A percentile compares a stretch with the other conserved stretches of the same genome.
Conservation (phyloP, 2,329 filamentous ascomycete genomes). For the Penicillium sp. region DNA sequence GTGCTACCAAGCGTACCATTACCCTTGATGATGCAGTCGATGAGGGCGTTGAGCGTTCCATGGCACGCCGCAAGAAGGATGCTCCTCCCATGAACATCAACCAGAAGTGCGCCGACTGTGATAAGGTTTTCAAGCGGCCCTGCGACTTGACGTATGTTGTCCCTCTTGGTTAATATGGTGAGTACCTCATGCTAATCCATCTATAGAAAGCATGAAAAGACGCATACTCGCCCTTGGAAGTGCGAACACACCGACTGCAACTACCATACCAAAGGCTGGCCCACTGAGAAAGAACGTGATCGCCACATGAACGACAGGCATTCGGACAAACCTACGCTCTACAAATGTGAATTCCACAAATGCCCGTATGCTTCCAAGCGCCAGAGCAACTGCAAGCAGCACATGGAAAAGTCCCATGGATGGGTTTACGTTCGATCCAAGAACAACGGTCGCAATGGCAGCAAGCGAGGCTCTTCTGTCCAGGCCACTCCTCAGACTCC, state of each 20-base stretch:
- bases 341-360: slow-evolving; percentile 75
- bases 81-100: slow-evolving; percentile 80
- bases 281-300: slow-evolving; percentile 95
- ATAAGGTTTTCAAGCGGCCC: slow-evolving; percentile 92
- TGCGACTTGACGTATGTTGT: slow-evolving; percentile 73
- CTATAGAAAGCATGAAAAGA: slow-evolving; percentile 87
- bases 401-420: slow-evolving; percentile 95
- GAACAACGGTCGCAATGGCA: slow-evolving; percentile 72
- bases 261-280: slow-evolving; percentile 86
- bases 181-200: slow-evolving; percentile 8
- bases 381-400: slow-evolving; percentile 95
- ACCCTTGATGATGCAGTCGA: slow-evolving; percentile 59
- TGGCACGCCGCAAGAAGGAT: slow-evolving; percentile 94
- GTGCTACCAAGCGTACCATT: slow-evolving; percentile 53
- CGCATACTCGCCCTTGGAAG: slow-evolving; percentile 94
- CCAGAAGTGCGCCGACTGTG: slow-evolving; percentile 78
- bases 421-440: slow-evolving; percentile 92
- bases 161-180: background rate
- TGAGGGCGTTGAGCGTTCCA: slow-evolving; percentile 84
- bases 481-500: slow-evolving; percentile 59
- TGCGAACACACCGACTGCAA: slow-evolving; percentile 81
- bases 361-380: slow-evolving; percentile 95
- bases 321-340: slow-evolving; percentile 74
- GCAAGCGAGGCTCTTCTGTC: slow-evolving; percentile 43
- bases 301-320: slow-evolving; percentile 97